Percentiles rank a stretch among this genome's conserved stretches.
Evolutionary conservation across 805 yeast species (phyloP).

Genomic region (Saturnispora besseyi): DNA sequence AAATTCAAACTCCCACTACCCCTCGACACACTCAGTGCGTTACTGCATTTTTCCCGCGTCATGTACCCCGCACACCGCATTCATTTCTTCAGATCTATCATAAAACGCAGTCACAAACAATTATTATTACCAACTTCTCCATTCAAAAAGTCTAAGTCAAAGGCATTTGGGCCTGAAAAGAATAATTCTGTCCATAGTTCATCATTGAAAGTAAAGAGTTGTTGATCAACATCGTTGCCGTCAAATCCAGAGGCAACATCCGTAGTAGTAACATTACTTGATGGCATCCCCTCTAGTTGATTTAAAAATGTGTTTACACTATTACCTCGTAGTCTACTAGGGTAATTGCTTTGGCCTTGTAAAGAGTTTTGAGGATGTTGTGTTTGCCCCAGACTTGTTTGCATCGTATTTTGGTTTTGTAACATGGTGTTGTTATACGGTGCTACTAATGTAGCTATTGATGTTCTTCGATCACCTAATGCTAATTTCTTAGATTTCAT

Average conservation of each 20-base stretch:
- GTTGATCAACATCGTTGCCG: constrained; percentile 14
- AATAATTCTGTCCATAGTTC: constrained; percentile 63
- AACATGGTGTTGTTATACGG: background rate
- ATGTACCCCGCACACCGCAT: constrained; percentile 12
- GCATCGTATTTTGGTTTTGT: background rate
- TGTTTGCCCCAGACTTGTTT: no score
- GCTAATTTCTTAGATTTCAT: background rate
- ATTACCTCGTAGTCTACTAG: background rate
- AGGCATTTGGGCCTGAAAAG: constrained; percentile 15
- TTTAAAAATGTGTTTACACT: background rate
- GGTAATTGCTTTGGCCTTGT: background rate
- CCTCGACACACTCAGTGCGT: background rate
- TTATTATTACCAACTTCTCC: background rate
- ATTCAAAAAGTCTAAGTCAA: background rate
- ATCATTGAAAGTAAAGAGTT: constrained; percentile 50
- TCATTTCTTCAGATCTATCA: background rate
- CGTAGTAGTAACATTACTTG: background rate
- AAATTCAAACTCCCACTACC: background rate
- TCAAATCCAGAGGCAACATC: background rate
- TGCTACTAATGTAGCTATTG: background rate
- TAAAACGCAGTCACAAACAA: constrained; percentile 15
- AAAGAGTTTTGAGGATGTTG: background rate
- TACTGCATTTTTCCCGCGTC: background rate
- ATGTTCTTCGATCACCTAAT: background rate
- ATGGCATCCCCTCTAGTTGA: background rate